Conservation (phyloP, 306 rosid genomes). For the Ceratonia siliqua region DNA sequence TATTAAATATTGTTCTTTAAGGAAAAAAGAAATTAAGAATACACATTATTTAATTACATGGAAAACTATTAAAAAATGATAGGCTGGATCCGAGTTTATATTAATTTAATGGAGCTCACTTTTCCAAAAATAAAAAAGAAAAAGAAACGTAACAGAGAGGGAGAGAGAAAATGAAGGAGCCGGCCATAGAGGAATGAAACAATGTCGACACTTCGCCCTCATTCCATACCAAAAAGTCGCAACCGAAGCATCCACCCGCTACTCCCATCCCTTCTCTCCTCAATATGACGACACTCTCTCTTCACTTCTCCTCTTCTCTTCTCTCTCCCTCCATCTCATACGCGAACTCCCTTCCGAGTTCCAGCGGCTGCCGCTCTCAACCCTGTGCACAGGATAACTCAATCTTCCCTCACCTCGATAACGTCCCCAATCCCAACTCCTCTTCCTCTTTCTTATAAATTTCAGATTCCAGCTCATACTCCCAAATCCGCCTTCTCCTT, state of each 20-base stretch:
- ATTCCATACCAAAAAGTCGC: conserved; percentile 29
- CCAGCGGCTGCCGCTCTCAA: background rate
- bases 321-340: background rate
- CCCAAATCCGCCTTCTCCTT: background rate
- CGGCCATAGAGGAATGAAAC: background rate
- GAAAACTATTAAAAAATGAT: too few relatives aligned
- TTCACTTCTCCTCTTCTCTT: background rate
- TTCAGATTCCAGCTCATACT: background rate
- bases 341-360: background rate
- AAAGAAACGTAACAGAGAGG: background rate
- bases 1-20: too few relatives aligned
- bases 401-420: background rate
- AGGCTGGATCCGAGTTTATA: too few relatives aligned
- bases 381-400: background rate
- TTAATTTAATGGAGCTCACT: background rate
- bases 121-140: background rate
- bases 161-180: background rate
- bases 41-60: too few relatives aligned
- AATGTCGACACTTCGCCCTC: conserved; percentile 80
- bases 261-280: background rate
- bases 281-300: conserved; percentile 71
- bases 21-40: too few relatives aligned
- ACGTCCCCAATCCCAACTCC: background rate
- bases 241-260: background rate
- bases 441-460: background rate